Percentiles rank a stretch among this genome's conserved stretches.
Conservation (phyloP, 108 stramenopile species). For the Cyclotella atomus region DNA sequence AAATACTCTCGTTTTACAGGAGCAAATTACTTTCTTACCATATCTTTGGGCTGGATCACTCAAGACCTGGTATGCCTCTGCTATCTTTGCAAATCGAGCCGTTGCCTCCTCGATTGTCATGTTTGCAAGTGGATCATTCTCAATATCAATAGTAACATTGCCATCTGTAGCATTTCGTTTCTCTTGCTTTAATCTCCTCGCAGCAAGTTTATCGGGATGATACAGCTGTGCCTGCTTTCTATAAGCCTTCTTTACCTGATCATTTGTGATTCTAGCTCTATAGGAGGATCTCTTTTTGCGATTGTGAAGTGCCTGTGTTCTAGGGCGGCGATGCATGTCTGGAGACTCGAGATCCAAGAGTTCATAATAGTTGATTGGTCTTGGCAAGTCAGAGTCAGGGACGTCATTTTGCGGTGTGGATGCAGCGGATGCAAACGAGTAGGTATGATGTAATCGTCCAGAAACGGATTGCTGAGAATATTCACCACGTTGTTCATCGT, state of each 20-base stretch:
- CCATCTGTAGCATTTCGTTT: conserved; percentile 4
- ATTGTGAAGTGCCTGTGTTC: conserved; percentile 26
- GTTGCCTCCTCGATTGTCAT: conserved; percentile 63
- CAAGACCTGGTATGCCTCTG: conserved; percentile 76
- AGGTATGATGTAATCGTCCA: neutral
- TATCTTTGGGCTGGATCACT: conserved; percentile 48
- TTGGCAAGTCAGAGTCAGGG: neutral
- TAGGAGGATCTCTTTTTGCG: conserved; percentile 38
- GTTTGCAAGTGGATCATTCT: conserved; percentile 27
- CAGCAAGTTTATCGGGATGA: conserved; percentile 73
- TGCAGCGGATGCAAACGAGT: neutral
- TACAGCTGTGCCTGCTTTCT: conserved; percentile 72
- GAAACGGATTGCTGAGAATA: neutral
- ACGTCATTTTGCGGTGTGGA: neutral
- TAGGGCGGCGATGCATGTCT: conserved; percentile 38
- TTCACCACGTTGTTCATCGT: neutral
- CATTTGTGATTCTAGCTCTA: conserved; percentile 49
- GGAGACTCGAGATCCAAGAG: conserved; percentile 39
- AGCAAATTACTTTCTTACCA: neutral
- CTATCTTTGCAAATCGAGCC: conserved; percentile 69
- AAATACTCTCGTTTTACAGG: neutral
- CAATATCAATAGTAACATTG: conserved; percentile 6
- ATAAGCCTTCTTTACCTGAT: conserved; percentile 75
- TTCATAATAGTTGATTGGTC: conserved; percentile 44
- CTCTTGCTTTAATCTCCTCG: conserved; percentile 31